Evolutionary conservation across 169 alveolate species (phyloP).

Genomic region (Plasmodium vinckei): DNA sequence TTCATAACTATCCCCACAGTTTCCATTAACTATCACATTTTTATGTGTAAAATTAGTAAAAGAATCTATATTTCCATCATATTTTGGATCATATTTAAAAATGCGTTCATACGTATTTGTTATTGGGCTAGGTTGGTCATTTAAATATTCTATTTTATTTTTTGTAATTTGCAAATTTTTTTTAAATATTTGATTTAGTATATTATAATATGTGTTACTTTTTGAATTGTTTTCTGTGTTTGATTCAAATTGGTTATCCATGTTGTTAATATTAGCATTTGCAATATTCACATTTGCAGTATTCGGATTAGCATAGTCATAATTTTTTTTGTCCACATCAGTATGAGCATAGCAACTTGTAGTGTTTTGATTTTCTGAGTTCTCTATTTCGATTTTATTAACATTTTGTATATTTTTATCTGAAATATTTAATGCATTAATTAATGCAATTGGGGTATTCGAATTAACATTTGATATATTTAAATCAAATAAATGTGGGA

Average conservation of each 20-base stretch:
- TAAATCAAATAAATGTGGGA: constrained; percentile 34
- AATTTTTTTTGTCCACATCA: not conserved
- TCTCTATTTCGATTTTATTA: not conserved
- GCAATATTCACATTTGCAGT: not conserved
- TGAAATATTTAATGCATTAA: not conserved
- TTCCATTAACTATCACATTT: not conserved
- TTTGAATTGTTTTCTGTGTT: constrained; percentile 14
- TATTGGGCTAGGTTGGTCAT: not conserved
- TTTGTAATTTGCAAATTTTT: constrained; percentile 53
- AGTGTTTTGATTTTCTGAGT: not conserved
- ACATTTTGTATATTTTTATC: not conserved
- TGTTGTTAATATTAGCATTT: not conserved
- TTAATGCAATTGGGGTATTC: not conserved
- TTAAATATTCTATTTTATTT: constrained; percentile 12
- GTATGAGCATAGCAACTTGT: not conserved
- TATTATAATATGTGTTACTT: constrained; percentile 37
- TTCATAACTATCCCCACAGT: constrained; percentile 21
- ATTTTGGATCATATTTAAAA: constrained; percentile 6
- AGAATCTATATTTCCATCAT: constrained; percentile 14
- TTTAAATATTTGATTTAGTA: constrained; percentile 47
- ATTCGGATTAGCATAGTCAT: not conserved
- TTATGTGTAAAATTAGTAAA: not conserved
- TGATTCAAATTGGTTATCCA: not conserved
- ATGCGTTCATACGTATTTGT: not conserved
- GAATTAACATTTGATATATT: constrained; percentile 31